Base-by-base conservation (phyloP, 441 rosid genomes). In the Mallotus repandus region DNA sequence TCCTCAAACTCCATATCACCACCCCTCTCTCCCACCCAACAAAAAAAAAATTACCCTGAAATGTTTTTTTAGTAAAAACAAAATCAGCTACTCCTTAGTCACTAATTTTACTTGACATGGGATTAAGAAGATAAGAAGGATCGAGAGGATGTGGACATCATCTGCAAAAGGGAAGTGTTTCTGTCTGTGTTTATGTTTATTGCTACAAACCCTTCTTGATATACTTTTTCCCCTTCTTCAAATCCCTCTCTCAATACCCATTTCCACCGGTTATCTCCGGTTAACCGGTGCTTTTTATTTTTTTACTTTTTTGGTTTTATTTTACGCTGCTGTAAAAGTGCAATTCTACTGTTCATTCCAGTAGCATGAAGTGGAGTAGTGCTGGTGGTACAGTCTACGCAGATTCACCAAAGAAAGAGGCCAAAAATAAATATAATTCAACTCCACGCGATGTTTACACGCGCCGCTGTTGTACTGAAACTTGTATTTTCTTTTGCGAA, bases 1-100 rank as follows among this genome's bases (percentile, higher is more conserved):
- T 90, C 93, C 77, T 86, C 91, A 72, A 87, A 88, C 74, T 86
- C 93, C 95, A 93, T 71, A n/a, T 32, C 19, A 2, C 55, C 45
- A 48, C 16, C 8, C 45, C 14, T 21, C 4, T 29, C 32, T 15
- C 19, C 32, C 54, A 5, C 49, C 49, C 41, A 38, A 38, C 5
- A 38, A 7, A 21, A 46, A 58, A 57, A 53, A 45, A 25, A 5
- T 18, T 43, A 53, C 7, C 41, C 41, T 38, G 41, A 38, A 38
- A 38, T 1, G 7, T 79, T 72, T 46, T 49, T 50, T 15, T 10
- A 2, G 41, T 38, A 45, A 45, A 74, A 74, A 72, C 29, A 74
- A 78, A 65, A 67, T 19, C 21, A 50, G 66, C 19, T 29, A 29
- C 32, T 15, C 9, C 18, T 52, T 76, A 58, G 12, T 38, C 54